phyloP scores from a whole-genome alignment of 495 filamentous ascomycete species.

The Penicillium daleae region DNA sequence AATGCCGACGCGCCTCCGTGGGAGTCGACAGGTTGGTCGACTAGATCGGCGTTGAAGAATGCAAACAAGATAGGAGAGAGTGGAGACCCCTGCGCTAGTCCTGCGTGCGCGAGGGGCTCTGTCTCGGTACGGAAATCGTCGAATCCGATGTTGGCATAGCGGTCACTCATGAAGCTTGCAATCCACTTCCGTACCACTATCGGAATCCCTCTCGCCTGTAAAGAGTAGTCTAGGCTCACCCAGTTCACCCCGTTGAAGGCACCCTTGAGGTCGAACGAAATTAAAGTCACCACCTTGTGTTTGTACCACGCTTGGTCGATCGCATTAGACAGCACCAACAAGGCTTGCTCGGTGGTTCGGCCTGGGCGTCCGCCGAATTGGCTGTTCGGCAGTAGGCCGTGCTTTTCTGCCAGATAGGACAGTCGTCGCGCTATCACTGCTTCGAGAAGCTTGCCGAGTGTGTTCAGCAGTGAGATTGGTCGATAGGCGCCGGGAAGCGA shows the following conservation, averaged over 20 bases:
- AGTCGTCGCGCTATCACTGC: constrained; percentile 28
- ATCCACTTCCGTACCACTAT: constrained; percentile 26
- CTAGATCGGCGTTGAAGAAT: constrained; percentile 34
- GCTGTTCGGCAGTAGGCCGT: constrained; percentile 29
- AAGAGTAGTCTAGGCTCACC: constrained; percentile 21
- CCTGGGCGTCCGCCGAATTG: constrained; percentile 32
- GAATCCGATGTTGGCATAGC: constrained; percentile 28
- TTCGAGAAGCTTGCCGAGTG: constrained; percentile 32
- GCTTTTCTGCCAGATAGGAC: constrained; percentile 24
- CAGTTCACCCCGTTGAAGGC: constrained; percentile 36
- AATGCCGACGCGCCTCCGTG: constrained; percentile 28
- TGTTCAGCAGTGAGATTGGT: constrained; percentile 36
- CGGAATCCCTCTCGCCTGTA: constrained; percentile 28
- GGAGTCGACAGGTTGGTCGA: constrained; percentile 26
- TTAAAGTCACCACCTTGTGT: constrained; percentile 23
- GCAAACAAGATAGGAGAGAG: constrained; percentile 33
- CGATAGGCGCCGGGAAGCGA: constrained; percentile 23
- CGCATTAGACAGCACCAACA: constrained; percentile 27
- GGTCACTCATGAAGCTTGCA: constrained; percentile 28
- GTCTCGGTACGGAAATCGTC: constrained; percentile 25
- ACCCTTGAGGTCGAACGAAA: constrained; percentile 34
- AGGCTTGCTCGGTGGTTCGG: constrained; percentile 26
- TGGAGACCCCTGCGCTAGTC: constrained; percentile 32
- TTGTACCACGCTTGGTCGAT: constrained; percentile 30
- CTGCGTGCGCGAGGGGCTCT: background rate